Base-by-base conservation (phyloP, 179 eudicot species). In the Heliamphora pulchella region DNA sequence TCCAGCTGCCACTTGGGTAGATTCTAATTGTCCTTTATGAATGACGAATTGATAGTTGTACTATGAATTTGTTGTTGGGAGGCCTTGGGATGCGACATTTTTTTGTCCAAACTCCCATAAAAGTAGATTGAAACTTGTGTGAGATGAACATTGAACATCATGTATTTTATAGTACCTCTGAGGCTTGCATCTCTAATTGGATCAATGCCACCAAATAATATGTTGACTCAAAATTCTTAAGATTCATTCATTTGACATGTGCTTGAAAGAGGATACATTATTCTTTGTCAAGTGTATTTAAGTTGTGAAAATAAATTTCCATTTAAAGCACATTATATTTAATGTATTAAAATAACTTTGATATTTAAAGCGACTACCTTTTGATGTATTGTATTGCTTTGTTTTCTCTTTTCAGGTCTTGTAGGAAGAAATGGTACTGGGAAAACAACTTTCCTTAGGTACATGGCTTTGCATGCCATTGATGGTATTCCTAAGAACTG, bases 341-440 rank as follows among this genome's bases (percentile, higher is more conserved):
- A 17, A 68, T 46, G 18, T 39, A 65, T 54, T 41, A 48, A 31
- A 31, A 31, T 31, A 31, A 31, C 31, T 31, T 31, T 31, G 31
- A 31, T 31, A 31, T 31, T 31, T 31, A 31, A 31, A 31, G 31
- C 31, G 31, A 31, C 31, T 31, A 31, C 31, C 14, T 58, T 55
- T 43, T 59, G 39, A 74, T 69, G 20, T 74, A 41, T 69, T 79
- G 51, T 66, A 82, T 71, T 84, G 55, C 13, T 17, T 9, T 66
- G 22, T 15, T 55, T 20, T 78, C 57, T 48, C 48, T 77, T 67
- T 86, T 82, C 89, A 96, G 99, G 99, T 47, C 99, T 96, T 81
- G 90, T 96, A 80, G 99, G 99, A 81, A 90, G 99, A 82, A 96
- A 96, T 85, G 99, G 99, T 86, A 96, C 99, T 46, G 99, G 99